phyloP scores from a whole-genome alignment of 2,329 filamentous ascomycete species.

The Mycogone perniciosa region DNA sequence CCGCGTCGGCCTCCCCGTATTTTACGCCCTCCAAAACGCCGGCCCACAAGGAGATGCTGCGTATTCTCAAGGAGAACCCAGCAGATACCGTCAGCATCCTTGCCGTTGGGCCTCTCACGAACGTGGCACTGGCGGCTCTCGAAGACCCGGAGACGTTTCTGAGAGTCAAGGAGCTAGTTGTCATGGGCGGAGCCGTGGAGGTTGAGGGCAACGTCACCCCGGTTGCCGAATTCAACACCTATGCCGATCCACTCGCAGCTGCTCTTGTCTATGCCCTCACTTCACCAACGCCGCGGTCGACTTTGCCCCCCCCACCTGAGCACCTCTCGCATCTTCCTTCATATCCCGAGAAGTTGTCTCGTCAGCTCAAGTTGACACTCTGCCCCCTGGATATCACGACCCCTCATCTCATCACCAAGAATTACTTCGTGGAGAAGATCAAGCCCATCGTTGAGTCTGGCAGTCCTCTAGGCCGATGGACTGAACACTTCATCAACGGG shows the following conservation, averaged over 20 bases:
- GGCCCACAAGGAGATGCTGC: constrained; percentile 84
- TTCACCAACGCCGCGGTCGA: constrained; percentile 65
- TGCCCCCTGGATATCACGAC: constrained; percentile 75
- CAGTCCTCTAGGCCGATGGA: constrained; percentile 70
- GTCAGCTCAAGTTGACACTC: constrained; percentile 58
- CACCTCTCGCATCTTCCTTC: constrained; percentile 45
- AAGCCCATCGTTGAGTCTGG: constrained; percentile 50
- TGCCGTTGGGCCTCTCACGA: constrained; percentile 87
- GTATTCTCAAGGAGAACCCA: constrained; percentile 74
- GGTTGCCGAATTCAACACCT: constrained; percentile 90
- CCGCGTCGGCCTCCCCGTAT: constrained; percentile 45
- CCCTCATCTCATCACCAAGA: constrained; percentile 57
- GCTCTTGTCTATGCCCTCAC: constrained; percentile 74
- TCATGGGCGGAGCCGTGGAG: constrained; percentile 88
- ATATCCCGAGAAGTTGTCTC: constrained; percentile 60
- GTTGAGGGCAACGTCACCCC: constrained; percentile 78
- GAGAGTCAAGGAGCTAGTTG: constrained; percentile 79
- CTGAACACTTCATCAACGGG: constrained; percentile 62
- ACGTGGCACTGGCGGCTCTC: constrained; percentile 80
- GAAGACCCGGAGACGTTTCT: constrained; percentile 87
- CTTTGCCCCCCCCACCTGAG: constrained; percentile 64
- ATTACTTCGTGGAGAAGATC: constrained; percentile 52
- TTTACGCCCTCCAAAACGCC: constrained; percentile 71
- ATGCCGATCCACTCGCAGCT: constrained; percentile 74
- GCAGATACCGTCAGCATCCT: constrained; percentile 82